Percentiles rank a stretch among this genome's conserved stretches.
Evolutionary conservation across 352 stramenopile genomes (phyloP).

Genomic region (Elongisporangium anandrum): DNA sequence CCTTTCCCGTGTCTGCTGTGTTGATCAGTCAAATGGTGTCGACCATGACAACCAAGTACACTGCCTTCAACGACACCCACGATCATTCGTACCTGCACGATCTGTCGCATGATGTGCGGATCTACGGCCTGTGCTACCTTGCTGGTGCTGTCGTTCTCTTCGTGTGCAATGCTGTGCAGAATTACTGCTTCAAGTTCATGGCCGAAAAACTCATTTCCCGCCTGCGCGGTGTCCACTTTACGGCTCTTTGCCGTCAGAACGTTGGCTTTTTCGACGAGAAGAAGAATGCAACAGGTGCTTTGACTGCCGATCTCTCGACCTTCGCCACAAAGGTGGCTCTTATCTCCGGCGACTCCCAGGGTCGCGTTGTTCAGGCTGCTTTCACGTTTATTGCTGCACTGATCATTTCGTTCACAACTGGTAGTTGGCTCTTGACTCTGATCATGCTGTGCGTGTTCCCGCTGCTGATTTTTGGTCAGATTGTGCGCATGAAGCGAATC

Average conservation of each 20-base stretch:
- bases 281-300: constrained; percentile 34
- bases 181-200: constrained; percentile 41
- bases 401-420: constrained; percentile 35
- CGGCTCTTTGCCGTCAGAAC: constrained; percentile 34
- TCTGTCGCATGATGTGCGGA: constrained; percentile 16
- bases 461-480: constrained; percentile 44
- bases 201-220: constrained; percentile 47
- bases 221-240: constrained; percentile 43
- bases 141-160: constrained; percentile 24
- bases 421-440: constrained; percentile 56
- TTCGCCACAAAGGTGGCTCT: constrained; percentile 44
- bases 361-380: constrained; percentile 35
- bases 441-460: constrained; percentile 55
- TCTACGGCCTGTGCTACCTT: constrained; percentile 29
- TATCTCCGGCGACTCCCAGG: constrained; percentile 33
- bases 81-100: constrained; percentile 15
- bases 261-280: constrained; percentile 70
- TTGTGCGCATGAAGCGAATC: constrained; percentile 17
- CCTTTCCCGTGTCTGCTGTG: constrained; percentile 21
- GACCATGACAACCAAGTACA: constrained; percentile 30
- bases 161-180: constrained; percentile 23
- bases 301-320: constrained; percentile 50
- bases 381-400: constrained; percentile 32
- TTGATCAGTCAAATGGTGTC: constrained; percentile 30
- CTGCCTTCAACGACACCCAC: constrained; percentile 12